Percentiles rank a stretch among this genome's conserved stretches.
Conservation (phyloP, 73 alveolate species). For the Paramecium caudatum region DNA sequence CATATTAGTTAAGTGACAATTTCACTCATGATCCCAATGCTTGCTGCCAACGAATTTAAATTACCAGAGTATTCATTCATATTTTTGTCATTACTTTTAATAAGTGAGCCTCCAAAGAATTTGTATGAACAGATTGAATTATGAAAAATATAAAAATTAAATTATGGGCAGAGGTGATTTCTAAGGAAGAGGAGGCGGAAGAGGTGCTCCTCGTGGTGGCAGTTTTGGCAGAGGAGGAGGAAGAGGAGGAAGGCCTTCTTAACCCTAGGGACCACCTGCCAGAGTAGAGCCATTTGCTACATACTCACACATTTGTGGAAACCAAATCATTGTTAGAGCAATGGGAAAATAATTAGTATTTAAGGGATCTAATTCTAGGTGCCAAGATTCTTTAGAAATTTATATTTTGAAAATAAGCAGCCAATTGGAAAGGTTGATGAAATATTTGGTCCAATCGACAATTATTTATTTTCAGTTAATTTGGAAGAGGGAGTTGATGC, state of each 20-base stretch:
- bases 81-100: background rate
- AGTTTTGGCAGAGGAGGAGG: conserved; percentile 67
- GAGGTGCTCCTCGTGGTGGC: conserved; percentile 73
- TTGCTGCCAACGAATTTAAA: too few relatives aligned
- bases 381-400: conserved; percentile 75
- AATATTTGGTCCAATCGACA: conserved; percentile 75
- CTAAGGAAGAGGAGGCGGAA: conserved; percentile 69
- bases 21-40: background rate
- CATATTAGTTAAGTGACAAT: background rate
- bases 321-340: conserved; percentile 71
- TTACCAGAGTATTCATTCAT: background rate
- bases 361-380: conserved; percentile 43
- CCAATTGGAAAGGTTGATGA: conserved; percentile 75
- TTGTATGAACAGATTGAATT: conserved; percentile 37
- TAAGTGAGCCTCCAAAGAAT: conserved; percentile 17
- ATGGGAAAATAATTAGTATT: conserved; percentile 3
- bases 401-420: conserved; percentile 73
- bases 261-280: conserved; percentile 72
- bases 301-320: conserved; percentile 75
- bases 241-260: conserved; percentile 67
- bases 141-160: conserved; percentile 42
- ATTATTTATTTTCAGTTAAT: conserved; percentile 61
- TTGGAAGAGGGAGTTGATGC: conserved; percentile 72
- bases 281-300: conserved; percentile 75
- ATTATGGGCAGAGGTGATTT: conserved; percentile 75